Conservation (phyloP, 768 basidiomycete genomes). For the Fistulinella prunicolor region DNA sequence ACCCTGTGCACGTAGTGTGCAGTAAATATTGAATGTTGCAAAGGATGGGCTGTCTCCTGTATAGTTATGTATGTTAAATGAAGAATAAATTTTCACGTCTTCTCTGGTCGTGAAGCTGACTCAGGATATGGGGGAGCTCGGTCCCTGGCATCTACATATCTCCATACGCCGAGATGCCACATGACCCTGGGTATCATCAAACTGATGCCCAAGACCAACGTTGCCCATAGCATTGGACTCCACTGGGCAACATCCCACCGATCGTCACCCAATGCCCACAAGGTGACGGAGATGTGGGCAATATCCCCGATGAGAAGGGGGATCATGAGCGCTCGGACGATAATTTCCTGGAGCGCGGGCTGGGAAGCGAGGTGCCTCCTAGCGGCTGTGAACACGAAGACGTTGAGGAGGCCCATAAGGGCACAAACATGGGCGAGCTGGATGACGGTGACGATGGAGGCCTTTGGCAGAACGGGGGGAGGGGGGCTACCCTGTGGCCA, state of each 20-base stretch:
- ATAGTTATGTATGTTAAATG: constrained; percentile 18
- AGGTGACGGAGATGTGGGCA: constrained; percentile 60
- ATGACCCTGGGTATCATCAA: constrained; percentile 66
- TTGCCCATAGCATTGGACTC: constrained; percentile 70
- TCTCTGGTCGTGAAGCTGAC: constrained; percentile 2
- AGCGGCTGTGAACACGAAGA: constrained; percentile 60
- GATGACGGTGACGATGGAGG: constrained; percentile 65
- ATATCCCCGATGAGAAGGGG: constrained; percentile 72
- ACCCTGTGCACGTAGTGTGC: background rate
- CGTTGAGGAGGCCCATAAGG: constrained; percentile 67
- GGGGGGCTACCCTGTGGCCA: constrained; percentile 54
- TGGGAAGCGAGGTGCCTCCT: constrained; percentile 57
- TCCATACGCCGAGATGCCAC: constrained; percentile 74
- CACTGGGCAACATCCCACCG: constrained; percentile 60
- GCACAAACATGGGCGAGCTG: constrained; percentile 80
- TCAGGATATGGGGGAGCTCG: constrained; percentile 20
- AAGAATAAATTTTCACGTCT: constrained; percentile 20
- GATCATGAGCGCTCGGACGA: constrained; percentile 57
- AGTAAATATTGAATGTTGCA: background rate
- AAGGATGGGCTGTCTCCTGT: constrained; percentile 1
- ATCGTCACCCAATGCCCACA: constrained; percentile 75
- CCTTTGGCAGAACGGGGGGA: constrained; percentile 49
- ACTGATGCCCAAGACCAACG: constrained; percentile 57
- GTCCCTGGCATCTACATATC: constrained; percentile 69
- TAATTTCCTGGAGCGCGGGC: constrained; percentile 69